Base-by-base conservation (phyloP, 768 basidiomycete species). In the Pleurotus platypus region DNA sequence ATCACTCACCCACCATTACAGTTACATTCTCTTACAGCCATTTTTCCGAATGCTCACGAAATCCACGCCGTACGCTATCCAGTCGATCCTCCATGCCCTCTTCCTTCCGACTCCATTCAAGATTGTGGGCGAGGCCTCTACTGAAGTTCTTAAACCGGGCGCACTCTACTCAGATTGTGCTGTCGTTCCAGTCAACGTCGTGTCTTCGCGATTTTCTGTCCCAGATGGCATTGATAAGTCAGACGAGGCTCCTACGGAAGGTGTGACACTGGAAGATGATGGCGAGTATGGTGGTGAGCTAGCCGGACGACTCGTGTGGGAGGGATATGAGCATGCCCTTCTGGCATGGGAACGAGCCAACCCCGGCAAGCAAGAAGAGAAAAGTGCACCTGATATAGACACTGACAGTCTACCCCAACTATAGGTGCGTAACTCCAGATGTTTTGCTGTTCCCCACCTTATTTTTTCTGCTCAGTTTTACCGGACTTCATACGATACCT, bases 81-180 rank as follows among this genome's bases (percentile, higher is more conserved):
- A 96, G 66, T 80, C 85, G 2, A 74, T 94, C n/a, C 70, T 94
- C 2, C 93, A 93, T 59, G 86, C 80, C 0, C 79, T 96, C 12
- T 94, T 90, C 68, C 78, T 92, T 13, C 90, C 90, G 0, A 90
- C 87, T 2, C 89, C 89, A 2, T 85, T 89, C 73, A 90, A 89
- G 69, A 72, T 78, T 40, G 49, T 51, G 13, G 45, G 50, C 27
- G 30, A 66, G 57, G n/a, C 53, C 55, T 1, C 57, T 56, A 71
- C 75, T 5, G 83, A 81, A 57, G 80, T 89, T 2, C 75, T 92
- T 42, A 88, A 87, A 68, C 87, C 90, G 2, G 90, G 90, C 0
- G 86, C 88, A 8, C 68, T 92, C 40, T 92, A 92, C 62, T 77
- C 84, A 7, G 87, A 92, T 61, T 92, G 90, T 61, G 83, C 87